Evolutionary conservation across 2,329 filamentous ascomycete species (phyloP), one percentile per base, ranked within the genome.

Genomic region (Aspergillus texensis): DNA sequence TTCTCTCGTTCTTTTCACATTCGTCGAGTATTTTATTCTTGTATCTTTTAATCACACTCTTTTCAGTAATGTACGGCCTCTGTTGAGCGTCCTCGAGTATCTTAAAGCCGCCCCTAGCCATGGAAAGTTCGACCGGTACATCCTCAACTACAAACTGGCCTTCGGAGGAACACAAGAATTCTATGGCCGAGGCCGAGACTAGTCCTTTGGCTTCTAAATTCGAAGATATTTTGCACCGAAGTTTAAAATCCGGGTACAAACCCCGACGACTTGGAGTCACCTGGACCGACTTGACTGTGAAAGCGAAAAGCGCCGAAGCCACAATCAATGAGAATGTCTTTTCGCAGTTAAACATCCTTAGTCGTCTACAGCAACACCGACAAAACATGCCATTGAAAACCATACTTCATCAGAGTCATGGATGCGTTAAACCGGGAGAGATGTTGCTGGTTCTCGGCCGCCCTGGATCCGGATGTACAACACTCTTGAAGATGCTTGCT

Each of bases 401-500:
- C 0, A 87, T 92, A 43, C 74, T 92, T 43, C 84, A 89, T 58
- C 81, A 85, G 68, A 85, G 83, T 62, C 84, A 86, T 70, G 89
- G 89, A 19, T 90, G 87, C 67, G 86, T 91, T 53, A 88, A 88
- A 72, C 88, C 89, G 0, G 89, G 88, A 24, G 88, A 91, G 74
- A 90, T 91, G 89, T 75, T 90, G 1, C 79, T 91, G 0, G 88
- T 91, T 0, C 79, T 91, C 0, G 89, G 89, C 2, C 82, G 88
- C 1, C 89, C 89, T 0, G 89, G 89, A 0, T 82, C 87, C 11
- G 89, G 89, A 41, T 92, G 90, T 74, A 90, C 89, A 0, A 89
- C 89, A 0, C 81, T 92, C 14, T 80, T 92, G 55, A 91, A 89
- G 69, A 81, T 89, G 66, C 80, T 92, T 6, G 83, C 87, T 52